Base-by-base conservation (phyloP, 2,329 filamentous ascomycete genomes). In the Helotiales sp. region DNA sequence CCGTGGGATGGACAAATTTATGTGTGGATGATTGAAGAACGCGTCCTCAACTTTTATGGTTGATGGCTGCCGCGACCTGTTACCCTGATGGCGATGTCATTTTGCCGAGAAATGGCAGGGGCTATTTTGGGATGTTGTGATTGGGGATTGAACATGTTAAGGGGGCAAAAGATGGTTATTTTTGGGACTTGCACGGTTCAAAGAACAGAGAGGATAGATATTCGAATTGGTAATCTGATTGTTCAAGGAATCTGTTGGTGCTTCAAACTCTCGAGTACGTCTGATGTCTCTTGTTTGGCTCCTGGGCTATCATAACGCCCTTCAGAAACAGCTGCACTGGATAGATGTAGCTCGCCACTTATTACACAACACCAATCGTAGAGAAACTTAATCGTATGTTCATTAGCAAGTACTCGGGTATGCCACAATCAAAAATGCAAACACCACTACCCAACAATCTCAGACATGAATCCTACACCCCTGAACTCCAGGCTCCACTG, bases 1-100 rank as follows among this genome's bases (percentile, higher is more conserved):
- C 75, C 73, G 47, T 40, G 37, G 22, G 45, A 58, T 65, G 70
- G 71, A 75, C 74, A 71, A 61, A 64, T 67, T 63, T 58, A 70
- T 72, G 47, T 55, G 59, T 66, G 50, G 57, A 62, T 64, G 45
- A 37, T 55, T 30, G 66, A 59, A 52, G 67, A 66, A 69, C 60
- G 47, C 61, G 63, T 70, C 47, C 63, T 68, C 68, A 45, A 57
- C 50, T 15, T 59, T 65, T 52, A 15, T 26, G 43, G 47, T 26
- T 59, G 15, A 37, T 22, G 28, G 34, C 47, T 45, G 37, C 26
- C 50, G n/a, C 17, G n/a, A 30, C 24, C 20, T 22, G 30, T 34
- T 28, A 65, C 54, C 30, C n/a, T 32, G 37, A 47, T 60, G 54
- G 43, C 28, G 63, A 66, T 68, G 71, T 68, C 67, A 71, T 69